These are phyloP conservation scores for Acanthamoeba rhysodes DNA, from an alignment of 208 protist genomes.

Conservation along the genomic window DNA sequence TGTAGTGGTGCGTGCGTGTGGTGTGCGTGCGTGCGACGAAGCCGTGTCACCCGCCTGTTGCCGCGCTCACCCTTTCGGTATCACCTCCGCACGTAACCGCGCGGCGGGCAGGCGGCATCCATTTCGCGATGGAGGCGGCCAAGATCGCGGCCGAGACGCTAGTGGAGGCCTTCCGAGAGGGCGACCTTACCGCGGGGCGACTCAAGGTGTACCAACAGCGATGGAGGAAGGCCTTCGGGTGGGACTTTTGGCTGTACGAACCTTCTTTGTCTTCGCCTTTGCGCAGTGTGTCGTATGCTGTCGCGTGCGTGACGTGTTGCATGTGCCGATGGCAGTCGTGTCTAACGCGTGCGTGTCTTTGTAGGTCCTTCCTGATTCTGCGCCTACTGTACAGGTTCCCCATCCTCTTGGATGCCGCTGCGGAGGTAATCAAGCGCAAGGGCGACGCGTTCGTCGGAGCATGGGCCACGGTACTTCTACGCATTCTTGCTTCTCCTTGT, in stretches of 20 bases:
- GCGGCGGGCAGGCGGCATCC: constrained; percentile 42
- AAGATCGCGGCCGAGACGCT: constrained; percentile 75
- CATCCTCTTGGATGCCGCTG: constrained; percentile 67
- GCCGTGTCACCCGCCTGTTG: too few species aligned
- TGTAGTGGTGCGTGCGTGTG: background rate
- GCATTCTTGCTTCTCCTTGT: too few species aligned
- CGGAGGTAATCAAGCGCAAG: constrained; percentile 74
- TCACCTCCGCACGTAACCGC: too few species aligned
- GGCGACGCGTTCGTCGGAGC: constrained; percentile 71
- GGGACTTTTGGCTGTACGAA: constrained; percentile 72
- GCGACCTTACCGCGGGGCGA: background rate
- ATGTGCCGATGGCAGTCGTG: too few species aligned
- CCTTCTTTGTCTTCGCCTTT: background rate
- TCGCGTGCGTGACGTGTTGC: background rate
- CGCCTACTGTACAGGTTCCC: constrained; percentile 63
- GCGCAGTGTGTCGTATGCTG: background rate
- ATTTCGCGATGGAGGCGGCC: constrained; percentile 74
- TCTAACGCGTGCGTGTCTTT: too few species aligned
- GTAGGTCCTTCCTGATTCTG: constrained; percentile 57
- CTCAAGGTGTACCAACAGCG: constrained; percentile 69
- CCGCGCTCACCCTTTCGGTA: too few species aligned
- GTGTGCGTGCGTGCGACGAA: too few species aligned
- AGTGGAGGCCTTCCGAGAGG: constrained; percentile 23
- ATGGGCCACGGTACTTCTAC: constrained; percentile 55
- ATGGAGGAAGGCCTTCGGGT: constrained; percentile 59